Conservation (phyloP, 176 grass and related monocot species). For the Bonia amplexicaulis region DNA sequence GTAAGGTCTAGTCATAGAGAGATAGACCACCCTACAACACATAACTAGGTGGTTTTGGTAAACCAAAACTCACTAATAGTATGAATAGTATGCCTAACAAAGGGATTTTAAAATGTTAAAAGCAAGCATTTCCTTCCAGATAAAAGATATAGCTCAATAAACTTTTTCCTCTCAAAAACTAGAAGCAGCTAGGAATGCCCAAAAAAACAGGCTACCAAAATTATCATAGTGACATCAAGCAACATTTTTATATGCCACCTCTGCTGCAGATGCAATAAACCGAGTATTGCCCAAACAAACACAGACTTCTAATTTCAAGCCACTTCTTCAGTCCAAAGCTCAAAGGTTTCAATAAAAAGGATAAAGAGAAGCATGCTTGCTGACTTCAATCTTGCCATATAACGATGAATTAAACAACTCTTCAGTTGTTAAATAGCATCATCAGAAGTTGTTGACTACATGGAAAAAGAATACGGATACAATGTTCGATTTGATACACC, state of each 20-base stretch:
- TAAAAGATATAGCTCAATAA: background rate
- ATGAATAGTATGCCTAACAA: background rate
- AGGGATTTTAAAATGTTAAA: background rate
- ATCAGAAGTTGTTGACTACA: constrained; percentile 15
- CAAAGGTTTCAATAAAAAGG: background rate
- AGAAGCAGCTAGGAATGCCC: no score
- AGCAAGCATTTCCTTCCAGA: background rate
- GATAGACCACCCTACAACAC: no score
- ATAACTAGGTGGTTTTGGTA: background rate
- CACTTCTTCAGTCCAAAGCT: background rate
- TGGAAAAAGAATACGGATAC: constrained; percentile 12
- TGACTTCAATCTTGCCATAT: background rate
- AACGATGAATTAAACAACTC: background rate
- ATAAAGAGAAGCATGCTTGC: background rate
- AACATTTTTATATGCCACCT: background rate
- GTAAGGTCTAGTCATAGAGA: accelerated
- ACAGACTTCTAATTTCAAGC: background rate
- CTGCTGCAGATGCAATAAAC: background rate
- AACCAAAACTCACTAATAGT: background rate
- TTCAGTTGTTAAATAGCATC: constrained; percentile 13
- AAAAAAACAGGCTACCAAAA: background rate
- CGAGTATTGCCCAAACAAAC: background rate
- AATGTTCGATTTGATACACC: constrained; percentile 5
- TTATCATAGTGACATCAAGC: background rate
- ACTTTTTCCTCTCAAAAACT: background rate